Conservation (phyloP, 345 rosid species). For the Turritis glabra region DNA sequence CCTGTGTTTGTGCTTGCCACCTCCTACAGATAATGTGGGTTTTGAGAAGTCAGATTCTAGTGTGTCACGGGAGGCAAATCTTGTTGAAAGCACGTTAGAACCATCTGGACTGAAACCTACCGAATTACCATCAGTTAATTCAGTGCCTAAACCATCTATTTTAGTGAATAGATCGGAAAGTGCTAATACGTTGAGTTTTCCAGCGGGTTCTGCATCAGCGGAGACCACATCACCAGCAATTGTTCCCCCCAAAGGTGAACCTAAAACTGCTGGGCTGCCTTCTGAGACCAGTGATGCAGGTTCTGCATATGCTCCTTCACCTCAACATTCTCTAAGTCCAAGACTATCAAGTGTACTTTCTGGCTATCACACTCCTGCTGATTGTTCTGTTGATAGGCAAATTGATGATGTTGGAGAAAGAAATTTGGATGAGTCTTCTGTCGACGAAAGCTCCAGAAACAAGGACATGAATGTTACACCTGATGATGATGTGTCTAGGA, state of each 20-base stretch:
- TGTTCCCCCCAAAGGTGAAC: constrained; percentile 41
- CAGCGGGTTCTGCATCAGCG: no score
- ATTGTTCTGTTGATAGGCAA: constrained; percentile 61
- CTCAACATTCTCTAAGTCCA: constrained; percentile 62
- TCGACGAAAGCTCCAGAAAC: constrained; percentile 47
- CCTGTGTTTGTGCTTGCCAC: constrained; percentile 77
- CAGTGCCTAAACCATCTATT: constrained; percentile 42
- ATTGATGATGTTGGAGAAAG: constrained; percentile 43
- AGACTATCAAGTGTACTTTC: constrained; percentile 51
- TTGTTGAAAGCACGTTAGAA: constrained; percentile 50
- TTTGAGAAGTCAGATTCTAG: constrained; percentile 57
- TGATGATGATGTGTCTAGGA: constrained; percentile 51
- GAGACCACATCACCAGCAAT: constrained; percentile 42
- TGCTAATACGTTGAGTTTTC: constrained; percentile 34
- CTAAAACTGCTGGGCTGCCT: constrained; percentile 44
- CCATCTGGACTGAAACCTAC: constrained; percentile 43
- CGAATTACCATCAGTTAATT: constrained; percentile 45
- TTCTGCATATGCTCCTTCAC: constrained; percentile 44
- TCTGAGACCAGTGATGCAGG: constrained; percentile 51
- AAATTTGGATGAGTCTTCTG: constrained; percentile 42
- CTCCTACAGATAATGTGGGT: constrained; percentile 52
- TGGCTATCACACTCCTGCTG: constrained; percentile 49
- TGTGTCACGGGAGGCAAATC: constrained; percentile 42
- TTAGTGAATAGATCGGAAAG: constrained; percentile 40
- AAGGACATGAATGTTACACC: constrained; percentile 48